Evolutionary conservation across 2,329 filamentous ascomycete genomes (phyloP).

Genomic region (Balansia obtecta): DNA sequence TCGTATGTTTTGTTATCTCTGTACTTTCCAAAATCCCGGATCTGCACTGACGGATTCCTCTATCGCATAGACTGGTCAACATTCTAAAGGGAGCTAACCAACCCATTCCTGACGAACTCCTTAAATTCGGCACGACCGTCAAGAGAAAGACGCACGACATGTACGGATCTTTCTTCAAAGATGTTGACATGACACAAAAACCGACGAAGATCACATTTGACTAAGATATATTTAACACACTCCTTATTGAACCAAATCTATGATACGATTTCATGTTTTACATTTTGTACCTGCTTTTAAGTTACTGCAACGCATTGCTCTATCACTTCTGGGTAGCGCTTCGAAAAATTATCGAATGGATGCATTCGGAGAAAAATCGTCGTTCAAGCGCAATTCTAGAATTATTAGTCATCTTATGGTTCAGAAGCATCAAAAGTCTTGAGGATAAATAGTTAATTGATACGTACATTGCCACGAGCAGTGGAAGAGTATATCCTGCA

Average conservation of each 20-base stretch:
- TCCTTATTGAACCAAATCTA: not conserved
- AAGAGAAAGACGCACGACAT: conserved; percentile 97
- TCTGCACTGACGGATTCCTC: not conserved
- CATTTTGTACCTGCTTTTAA: conserved; percentile 2
- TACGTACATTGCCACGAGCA: conserved; percentile 49
- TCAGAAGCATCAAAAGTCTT: conserved; percentile 10
- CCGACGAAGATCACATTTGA: conserved; percentile 92
- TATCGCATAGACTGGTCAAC: conserved; percentile 60
- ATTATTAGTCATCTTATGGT: conserved; percentile 8
- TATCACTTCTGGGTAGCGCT: conserved; percentile 18
- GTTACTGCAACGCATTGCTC: not conserved
- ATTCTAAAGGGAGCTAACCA: conserved; percentile 91
- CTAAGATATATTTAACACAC: conserved; percentile 16
- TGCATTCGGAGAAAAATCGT: conserved; percentile 38
- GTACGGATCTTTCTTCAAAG: conserved; percentile 93
- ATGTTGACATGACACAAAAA: conserved; percentile 70
- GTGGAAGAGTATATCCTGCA: conserved; percentile 35
- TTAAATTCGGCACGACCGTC: conserved; percentile 95
- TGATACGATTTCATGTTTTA: not conserved
- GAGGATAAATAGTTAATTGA: conserved; percentile 3
- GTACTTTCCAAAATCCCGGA: not conserved
- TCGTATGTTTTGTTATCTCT: conserved; percentile 45
- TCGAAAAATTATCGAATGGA: conserved; percentile 28
- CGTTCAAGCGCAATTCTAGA: conserved; percentile 41
- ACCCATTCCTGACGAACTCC: conserved; percentile 73